Conservation (phyloP, 257 asterid species). For the Ilex asprella region DNA sequence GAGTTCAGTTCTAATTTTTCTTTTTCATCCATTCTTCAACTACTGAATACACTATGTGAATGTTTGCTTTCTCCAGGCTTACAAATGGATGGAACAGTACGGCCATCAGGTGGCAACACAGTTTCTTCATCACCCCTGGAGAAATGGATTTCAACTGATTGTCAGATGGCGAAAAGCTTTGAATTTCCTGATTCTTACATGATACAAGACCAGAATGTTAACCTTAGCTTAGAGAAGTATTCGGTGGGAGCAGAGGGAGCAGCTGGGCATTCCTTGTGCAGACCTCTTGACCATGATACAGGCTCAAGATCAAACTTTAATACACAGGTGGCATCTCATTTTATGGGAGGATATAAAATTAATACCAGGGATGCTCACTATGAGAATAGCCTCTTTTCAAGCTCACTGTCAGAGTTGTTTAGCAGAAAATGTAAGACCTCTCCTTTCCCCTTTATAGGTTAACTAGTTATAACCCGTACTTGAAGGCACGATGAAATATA, state of each 20-base stretch:
- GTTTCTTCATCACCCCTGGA: slow-evolving; percentile 53
- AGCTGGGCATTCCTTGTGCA: slow-evolving; percentile 70
- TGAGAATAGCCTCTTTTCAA: slow-evolving; percentile 88
- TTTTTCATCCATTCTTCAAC: too few species aligned
- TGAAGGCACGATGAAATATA: too few species aligned
- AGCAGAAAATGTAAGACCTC: slow-evolving; percentile 58
- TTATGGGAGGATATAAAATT: slow-evolving; percentile 50
- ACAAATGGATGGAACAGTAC: slow-evolving; percentile 43
- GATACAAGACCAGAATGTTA: slow-evolving; percentile 49
- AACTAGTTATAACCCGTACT: too few species aligned
- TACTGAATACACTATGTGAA: background rate
- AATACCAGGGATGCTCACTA: slow-evolving; percentile 57
- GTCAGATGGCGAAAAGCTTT: slow-evolving; percentile 8
- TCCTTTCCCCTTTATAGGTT: slow-evolving; percentile 7
- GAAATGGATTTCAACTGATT: slow-evolving; percentile 43
- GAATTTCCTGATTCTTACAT: slow-evolving; percentile 45
- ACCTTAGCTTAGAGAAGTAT: slow-evolving; percentile 42
- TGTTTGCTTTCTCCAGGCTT: slow-evolving; percentile 39
- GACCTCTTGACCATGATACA: slow-evolving; percentile 52
- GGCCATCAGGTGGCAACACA: slow-evolving; percentile 23
- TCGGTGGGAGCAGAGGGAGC: slow-evolving; percentile 48
- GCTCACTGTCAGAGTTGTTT: slow-evolving; percentile 87
- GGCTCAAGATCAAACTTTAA: slow-evolving; percentile 44
- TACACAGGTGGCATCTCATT: slow-evolving; percentile 43
- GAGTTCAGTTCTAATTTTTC: too few species aligned